Evolutionary conservation across 495 filamentous ascomycete species (phyloP), one percentile per base, ranked within the genome.

Genomic region (Lepraria neglecta): DNA sequence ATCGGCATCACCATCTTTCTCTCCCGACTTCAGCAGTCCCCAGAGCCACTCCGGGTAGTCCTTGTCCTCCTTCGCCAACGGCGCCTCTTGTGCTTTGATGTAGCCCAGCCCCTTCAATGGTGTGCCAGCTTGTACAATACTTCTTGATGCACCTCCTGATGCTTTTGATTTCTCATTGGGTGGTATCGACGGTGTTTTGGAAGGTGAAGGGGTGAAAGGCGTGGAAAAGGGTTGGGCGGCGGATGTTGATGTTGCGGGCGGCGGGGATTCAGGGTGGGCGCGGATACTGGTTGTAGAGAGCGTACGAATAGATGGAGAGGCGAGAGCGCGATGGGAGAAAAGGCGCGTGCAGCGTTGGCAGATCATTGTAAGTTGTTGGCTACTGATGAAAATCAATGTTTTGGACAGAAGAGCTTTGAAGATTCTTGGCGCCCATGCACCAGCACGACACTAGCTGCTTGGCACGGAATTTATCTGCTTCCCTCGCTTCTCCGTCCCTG

Each of bases 21-120:
- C 10, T 62, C 70, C 70, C 80, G 38, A 75, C 19, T 83, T 82
- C 28, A 97, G 75, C 64, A 91, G 81, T 0, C 69, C 74, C 94
- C 94, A 98, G 57, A 98, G 75, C 94, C 94, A 98, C 14, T 77
- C 80, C 17, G 94, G 94, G 76, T 98, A 98, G 58, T 90, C 91
- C 38, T 81, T 75, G 71, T 98, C 94, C 57, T 87, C 81, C 67
- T 84, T 76, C 33, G 94, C 94, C 12, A 95, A 65, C 0, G 84
- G 84, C 69, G 85, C 44, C 80, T 80, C 63, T 70, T 73, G 53
- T 58, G 75, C 76, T 77, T 96, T 97, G 68, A 95, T 76, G 76
- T 94, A 96, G 72, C 91, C 95, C 63, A 98, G 78, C 7, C 91
- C 90, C 35, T 77, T 84, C 58, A 98, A 69, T 40, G 80, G 74